These are phyloP conservation scores for Parietichytrium sp. DNA, from an alignment of 108 stramenopile genomes.

Conservation along the genomic window DNA sequence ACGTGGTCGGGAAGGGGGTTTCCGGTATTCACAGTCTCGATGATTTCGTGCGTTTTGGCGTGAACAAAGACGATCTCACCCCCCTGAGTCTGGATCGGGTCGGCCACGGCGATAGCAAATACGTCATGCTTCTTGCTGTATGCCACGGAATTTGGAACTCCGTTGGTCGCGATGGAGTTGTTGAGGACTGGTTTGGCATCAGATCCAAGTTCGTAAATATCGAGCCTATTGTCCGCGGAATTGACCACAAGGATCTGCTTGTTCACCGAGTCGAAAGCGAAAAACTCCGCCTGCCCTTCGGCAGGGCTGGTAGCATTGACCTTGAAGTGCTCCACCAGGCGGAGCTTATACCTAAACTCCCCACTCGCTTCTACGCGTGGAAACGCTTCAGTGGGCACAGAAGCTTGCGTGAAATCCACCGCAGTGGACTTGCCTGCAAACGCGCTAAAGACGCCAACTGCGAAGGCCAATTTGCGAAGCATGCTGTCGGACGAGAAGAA, in stretches of 20 bases:
- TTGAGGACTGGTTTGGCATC: not conserved
- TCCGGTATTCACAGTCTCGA: conserved; percentile 1
- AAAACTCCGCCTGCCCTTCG: not conserved
- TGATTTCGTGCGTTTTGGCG: not conserved
- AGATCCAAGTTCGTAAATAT: not conserved
- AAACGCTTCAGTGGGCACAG: too few species aligned
- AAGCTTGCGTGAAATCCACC: too few species aligned
- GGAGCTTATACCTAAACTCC: too few species aligned
- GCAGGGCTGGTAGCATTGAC: not conserved
- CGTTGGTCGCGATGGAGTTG: not conserved
- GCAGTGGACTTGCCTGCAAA: too few species aligned
- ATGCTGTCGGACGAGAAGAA: too few species aligned
- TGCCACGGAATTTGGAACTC: conserved; percentile 14
- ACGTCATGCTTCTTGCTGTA: conserved; percentile 10
- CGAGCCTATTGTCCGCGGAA: not conserved
- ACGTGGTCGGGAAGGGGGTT: conserved; percentile 23
- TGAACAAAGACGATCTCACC: not conserved
- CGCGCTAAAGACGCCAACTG: too few species aligned
- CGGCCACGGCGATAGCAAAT: conserved; percentile 22
- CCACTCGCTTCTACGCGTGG: too few species aligned
- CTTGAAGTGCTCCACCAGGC: not conserved
- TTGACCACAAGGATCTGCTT: not conserved
- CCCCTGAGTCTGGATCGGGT: not conserved
- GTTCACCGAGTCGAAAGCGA: not conserved
- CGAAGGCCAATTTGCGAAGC: too few species aligned